Evolutionary conservation across 371 early-diverging fungal genomes (phyloP).

Genomic region (Mortierella sp.): DNA sequence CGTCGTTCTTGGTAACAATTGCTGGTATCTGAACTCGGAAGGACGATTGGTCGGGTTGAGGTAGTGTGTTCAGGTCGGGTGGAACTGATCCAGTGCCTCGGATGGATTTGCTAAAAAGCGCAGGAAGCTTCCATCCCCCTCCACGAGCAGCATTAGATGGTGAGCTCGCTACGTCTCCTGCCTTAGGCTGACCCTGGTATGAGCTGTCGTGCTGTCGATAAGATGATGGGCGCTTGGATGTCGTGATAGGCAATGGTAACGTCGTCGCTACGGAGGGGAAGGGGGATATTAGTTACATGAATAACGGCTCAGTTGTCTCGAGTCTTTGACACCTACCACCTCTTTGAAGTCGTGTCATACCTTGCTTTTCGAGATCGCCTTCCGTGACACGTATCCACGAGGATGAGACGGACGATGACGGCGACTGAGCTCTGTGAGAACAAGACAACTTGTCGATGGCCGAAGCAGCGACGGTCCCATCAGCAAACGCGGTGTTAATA

Average conservation of each 20-base stretch:
- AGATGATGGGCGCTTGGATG: conserved; percentile 19
- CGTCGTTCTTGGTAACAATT: conserved; percentile 18
- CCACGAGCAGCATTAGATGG: conserved; percentile 20
- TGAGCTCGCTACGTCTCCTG: conserved; percentile 14
- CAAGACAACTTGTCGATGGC: background rate
- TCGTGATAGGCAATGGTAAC: conserved; percentile 17
- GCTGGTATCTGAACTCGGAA: conserved; percentile 31
- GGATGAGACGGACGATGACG: conserved; percentile 39
- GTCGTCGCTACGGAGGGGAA: conserved; percentile 19
- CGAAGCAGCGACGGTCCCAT: background rate
- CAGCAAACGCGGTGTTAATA: background rate
- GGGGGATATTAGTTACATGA: too few species aligned
- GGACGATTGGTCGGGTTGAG: background rate
- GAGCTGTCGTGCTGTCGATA: conserved; percentile 15
- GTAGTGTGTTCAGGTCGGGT: conserved; percentile 21
- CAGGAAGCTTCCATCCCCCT: conserved; percentile 31
- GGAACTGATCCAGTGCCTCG: conserved; percentile 19
- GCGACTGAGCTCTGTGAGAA: conserved; percentile 2
- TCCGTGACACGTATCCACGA: conserved; percentile 41
- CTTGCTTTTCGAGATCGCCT: conserved; percentile 39
- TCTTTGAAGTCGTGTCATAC: background rate
- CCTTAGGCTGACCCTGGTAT: conserved; percentile 14
- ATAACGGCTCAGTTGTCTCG: too few species aligned
- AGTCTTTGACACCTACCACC: too few species aligned
- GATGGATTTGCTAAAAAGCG: conserved; percentile 12